Evolutionary conservation across 441 rosid species (phyloP).

Genomic region (Lepidium campestre): DNA sequence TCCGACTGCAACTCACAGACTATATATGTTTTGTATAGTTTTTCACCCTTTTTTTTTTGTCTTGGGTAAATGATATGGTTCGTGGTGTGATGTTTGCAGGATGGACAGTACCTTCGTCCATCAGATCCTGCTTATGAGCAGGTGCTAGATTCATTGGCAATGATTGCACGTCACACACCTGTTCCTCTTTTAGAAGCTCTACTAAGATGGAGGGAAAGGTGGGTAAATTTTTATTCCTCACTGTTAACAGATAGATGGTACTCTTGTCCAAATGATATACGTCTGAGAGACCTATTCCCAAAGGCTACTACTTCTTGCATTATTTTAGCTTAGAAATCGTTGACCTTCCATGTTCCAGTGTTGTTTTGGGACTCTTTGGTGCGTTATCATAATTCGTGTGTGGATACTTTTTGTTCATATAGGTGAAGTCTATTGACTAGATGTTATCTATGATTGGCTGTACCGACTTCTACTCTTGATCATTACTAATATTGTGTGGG

Average conservation of each 20-base stretch:
- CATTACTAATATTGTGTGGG: conserved; percentile 5
- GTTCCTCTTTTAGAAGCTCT: conserved; percentile 97
- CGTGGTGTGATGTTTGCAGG: conserved; percentile 42
- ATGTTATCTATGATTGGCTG: conserved; percentile 1
- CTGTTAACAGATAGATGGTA: conserved; percentile 6
- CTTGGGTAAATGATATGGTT: neutral
- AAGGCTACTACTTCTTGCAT: neutral
- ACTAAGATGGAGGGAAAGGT: conserved; percentile 95
- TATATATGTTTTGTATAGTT: neutral
- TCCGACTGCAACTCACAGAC: neutral
- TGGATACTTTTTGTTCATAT: conserved; percentile 12
- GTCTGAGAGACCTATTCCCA: neutral
- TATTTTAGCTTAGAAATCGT: neutral
- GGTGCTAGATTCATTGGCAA: conserved; percentile 95
- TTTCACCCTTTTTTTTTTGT: neutral
- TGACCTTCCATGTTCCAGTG: neutral
- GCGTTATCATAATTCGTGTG: conserved; percentile 13
- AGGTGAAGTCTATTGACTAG: conserved; percentile 16
- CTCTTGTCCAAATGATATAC: neutral
- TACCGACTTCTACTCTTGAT: neutral
- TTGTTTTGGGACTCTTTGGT: conserved; percentile 14
- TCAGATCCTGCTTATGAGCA: conserved; percentile 98
- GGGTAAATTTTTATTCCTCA: neutral
- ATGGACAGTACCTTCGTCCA: conserved; percentile 97
- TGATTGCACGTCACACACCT: conserved; percentile 98